Evolutionary conservation across 805 yeast genomes (phyloP).

Genomic region (Wickerhamiella shivajii): DNA sequence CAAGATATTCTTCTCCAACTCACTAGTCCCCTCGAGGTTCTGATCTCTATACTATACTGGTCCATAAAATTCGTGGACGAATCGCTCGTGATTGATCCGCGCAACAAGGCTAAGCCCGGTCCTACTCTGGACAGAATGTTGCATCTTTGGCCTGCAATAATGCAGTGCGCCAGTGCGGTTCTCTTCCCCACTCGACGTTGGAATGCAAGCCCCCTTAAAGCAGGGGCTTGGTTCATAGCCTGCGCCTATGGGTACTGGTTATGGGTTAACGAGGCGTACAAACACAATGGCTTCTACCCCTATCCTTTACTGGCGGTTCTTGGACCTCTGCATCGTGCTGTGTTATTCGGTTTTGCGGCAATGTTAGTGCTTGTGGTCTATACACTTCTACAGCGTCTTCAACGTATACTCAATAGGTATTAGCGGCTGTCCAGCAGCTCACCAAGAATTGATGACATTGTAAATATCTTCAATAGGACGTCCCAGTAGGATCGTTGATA

Average conservation of each 20-base stretch:
- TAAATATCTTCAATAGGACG: too few species aligned
- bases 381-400: conserved; percentile 16
- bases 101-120: conserved; percentile 15
- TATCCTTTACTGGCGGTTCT: conserved; percentile 23
- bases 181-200: conserved; percentile 18
- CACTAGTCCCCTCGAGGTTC: conserved; percentile 24
- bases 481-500: conserved; percentile 16
- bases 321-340: conserved; percentile 13
- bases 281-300: conserved; percentile 23
- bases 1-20: conserved; percentile 16
- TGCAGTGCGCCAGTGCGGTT: conserved; percentile 19
- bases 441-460: too few species aligned
- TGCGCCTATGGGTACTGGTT: conserved; percentile 22
- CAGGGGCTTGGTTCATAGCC: conserved; percentile 12
- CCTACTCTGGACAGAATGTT: conserved; percentile 21
- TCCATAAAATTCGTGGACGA: conserved; percentile 18
- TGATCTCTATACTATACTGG: conserved; percentile 24
- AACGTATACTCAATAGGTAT: conserved; percentile 1
- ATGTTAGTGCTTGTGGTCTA: conserved; percentile 14
- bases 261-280: conserved; percentile 22
- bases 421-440: too few species aligned
- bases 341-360: conserved; percentile 16
- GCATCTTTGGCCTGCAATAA: conserved; percentile 22
- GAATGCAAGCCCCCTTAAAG: conserved; percentile 15
- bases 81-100: conserved; percentile 19